A percentile compares a stretch with the other conserved stretches of the same genome.
Evolutionary conservation across 1,284 basidiomycete species (phyloP).

Genomic region (Pisolithus thermaeus): DNA sequence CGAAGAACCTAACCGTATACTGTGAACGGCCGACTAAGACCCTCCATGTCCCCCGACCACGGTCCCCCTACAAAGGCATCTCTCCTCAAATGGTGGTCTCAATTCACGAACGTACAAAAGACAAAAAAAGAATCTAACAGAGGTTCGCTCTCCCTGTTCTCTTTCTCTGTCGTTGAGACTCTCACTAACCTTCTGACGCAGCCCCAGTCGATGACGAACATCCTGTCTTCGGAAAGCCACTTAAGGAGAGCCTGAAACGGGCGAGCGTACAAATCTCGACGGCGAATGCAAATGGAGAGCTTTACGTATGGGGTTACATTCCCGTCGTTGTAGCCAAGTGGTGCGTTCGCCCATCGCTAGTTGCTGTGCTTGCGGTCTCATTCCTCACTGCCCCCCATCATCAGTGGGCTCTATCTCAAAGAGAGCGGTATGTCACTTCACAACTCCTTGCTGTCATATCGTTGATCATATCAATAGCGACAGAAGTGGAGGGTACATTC

Average conservation of each 20-base stretch:
- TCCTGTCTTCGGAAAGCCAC: conserved; percentile 80
- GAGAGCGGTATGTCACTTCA: conserved; percentile 60
- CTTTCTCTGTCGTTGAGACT: conserved; percentile 4
- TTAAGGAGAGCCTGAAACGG: conserved; percentile 79
- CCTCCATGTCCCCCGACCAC: conserved; percentile 24
- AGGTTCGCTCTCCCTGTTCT: conserved; percentile 23
- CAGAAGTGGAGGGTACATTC: conserved; percentile 93
- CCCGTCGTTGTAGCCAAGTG: conserved; percentile 98
- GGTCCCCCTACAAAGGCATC: conserved; percentile 49
- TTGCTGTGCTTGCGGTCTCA: conserved; percentile 2
- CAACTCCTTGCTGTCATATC: not conserved
- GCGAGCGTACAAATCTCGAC: conserved; percentile 95
- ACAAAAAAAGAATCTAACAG: conserved; percentile 45
- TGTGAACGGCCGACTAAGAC: not conserved
- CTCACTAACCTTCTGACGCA: conserved; percentile 7
- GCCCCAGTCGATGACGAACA: conserved; percentile 31
- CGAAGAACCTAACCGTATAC: not conserved
- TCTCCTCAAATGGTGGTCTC: conserved; percentile 81
- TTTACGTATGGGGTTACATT: conserved; percentile 91
- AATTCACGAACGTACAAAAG: conserved; percentile 60
- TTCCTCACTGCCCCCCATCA: conserved; percentile 4
- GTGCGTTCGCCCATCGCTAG: conserved; percentile 41
- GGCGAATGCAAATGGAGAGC: conserved; percentile 74
- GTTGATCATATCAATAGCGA: conserved; percentile 47
- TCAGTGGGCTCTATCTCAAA: conserved; percentile 84